Conservation (phyloP, 2,329 filamentous ascomycete genomes). For the Fusarium palustre region DNA sequence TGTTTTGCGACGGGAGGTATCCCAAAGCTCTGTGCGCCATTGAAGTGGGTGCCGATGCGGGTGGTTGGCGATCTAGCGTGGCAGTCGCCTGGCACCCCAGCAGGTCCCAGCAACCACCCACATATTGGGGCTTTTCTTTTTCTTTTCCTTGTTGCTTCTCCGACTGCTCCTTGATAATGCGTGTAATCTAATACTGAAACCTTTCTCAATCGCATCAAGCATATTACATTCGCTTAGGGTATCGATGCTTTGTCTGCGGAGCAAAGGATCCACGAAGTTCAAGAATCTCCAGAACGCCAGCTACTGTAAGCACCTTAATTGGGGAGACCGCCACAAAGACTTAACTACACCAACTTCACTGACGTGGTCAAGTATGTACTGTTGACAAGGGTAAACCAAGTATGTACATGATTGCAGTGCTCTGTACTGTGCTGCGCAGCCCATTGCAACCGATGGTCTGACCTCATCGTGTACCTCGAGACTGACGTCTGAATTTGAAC, state of each 20-base stretch:
- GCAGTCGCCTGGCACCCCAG: constrained; percentile 21
- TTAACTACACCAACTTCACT: constrained; percentile 31
- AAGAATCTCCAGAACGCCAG: background rate
- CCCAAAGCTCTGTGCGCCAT: constrained; percentile 22
- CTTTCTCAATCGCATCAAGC: background rate
- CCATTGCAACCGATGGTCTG: constrained; percentile 29
- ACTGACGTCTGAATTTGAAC: constrained; percentile 8
- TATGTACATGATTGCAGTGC: background rate
- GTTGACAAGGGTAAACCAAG: constrained; percentile 25
- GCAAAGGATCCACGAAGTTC: background rate
- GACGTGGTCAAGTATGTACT: constrained; percentile 27
- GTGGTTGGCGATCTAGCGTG: constrained; percentile 43
- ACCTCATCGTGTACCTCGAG: constrained; percentile 36
- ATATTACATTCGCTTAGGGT: background rate
- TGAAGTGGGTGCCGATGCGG: constrained; percentile 29
- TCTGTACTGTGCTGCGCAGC: background rate
- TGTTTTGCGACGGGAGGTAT: background rate
- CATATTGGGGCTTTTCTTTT: constrained; percentile 13
- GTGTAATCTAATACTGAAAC: constrained; percentile 9
- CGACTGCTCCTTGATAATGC: constrained; percentile 16
- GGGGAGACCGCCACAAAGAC: constrained; percentile 10
- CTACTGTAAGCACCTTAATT: constrained; percentile 23
- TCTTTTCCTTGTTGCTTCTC: constrained; percentile 12
- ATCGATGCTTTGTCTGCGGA: background rate
- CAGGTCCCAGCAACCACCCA: constrained; percentile 8